Evolutionary conservation across 306 rosid genomes (phyloP), one percentile per base, ranked within the genome.

Genomic region (Dicorynia guianensis): DNA sequence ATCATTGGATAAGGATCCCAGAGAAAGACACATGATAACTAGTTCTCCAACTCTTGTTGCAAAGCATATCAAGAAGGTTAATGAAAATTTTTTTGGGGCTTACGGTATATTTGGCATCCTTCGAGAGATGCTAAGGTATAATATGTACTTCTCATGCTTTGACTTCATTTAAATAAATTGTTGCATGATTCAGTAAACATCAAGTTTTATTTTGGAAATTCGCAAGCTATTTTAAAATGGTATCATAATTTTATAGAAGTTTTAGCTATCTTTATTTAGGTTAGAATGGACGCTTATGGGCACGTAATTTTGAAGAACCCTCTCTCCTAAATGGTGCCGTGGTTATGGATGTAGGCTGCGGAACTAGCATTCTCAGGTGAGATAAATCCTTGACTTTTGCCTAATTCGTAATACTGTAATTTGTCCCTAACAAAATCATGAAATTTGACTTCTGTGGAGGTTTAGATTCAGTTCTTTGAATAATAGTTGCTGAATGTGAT

Each of bases 341-440:
- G 6, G 97, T 95, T 67, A 81, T 95, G 93, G 97, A 95, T 74
- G 93, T 95, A 34, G 99, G 99, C 54, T 95, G 97, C 74, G 97
- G 99, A 79, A 92, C 97, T 67, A 92, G 96, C 76, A 89, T 95
- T 52, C 92, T 95, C 42, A 95, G 98, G 98, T 95, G 78, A 87
- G 89, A 80, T 61, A 36, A 55, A 40, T 54, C 11, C 35, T 49
- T 67, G 75, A 49, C 75, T 58, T 46, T 76, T 77, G 49, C 80
- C 12, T 5, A 43, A 42, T 69, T 11, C 13, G n/a, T 64, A 5
- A 25, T 18, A 8, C 34, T 60, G 36, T 25, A 47, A 8, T 40
- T 14, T 57, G 25, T 58, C 15, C 58, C 11, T 39, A 65, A 62
- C 59, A 43, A 38, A 35, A 35, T 69, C 47, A 40, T 63, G 20